Conservation (phyloP, 345 rosid species). For the Aquilaria malaccensis region DNA sequence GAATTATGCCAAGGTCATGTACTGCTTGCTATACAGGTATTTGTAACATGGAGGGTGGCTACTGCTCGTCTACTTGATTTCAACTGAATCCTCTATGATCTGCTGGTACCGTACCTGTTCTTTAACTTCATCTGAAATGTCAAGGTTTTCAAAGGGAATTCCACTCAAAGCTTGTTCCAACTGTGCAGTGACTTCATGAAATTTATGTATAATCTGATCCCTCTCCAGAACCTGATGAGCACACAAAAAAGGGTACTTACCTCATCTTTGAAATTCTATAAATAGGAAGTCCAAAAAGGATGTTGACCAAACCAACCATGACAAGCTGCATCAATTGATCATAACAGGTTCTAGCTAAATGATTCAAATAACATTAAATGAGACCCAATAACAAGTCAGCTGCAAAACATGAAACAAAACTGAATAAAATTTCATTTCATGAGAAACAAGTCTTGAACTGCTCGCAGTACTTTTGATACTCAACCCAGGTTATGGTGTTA, state of each 20-base stretch:
- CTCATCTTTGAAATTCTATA: not conserved
- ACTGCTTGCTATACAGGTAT: not conserved
- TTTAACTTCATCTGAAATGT: slow-evolving; percentile 94
- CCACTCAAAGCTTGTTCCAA: slow-evolving; percentile 68
- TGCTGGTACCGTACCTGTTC: slow-evolving; percentile 56
- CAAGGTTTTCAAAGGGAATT: slow-evolving; percentile 63
- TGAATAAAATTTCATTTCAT: too few relatives aligned
- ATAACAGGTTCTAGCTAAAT: too few relatives aligned
- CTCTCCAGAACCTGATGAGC: slow-evolving; percentile 66
- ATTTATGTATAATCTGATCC: slow-evolving; percentile 59
- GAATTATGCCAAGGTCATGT: slow-evolving; percentile 8
- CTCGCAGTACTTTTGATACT: too few relatives aligned
- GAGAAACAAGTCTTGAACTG: too few relatives aligned
- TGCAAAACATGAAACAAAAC: too few relatives aligned
- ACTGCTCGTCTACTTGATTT: too few relatives aligned
- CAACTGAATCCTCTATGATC: too few relatives aligned
- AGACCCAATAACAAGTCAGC: too few relatives aligned
- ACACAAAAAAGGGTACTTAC: not conserved
- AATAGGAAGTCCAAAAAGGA: not conserved
- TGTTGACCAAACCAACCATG: slow-evolving; percentile 4
- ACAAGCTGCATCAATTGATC: slow-evolving; percentile 8
- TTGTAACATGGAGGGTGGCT: too few relatives aligned
- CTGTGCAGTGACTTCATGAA: slow-evolving; percentile 53
- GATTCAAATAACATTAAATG: too few relatives aligned
- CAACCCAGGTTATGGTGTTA: too few relatives aligned